These are phyloP conservation scores for Umbelopsis ramanniana DNA, from an alignment of 192 early-diverging fungal genomes.

Conservation along the genomic window DNA sequence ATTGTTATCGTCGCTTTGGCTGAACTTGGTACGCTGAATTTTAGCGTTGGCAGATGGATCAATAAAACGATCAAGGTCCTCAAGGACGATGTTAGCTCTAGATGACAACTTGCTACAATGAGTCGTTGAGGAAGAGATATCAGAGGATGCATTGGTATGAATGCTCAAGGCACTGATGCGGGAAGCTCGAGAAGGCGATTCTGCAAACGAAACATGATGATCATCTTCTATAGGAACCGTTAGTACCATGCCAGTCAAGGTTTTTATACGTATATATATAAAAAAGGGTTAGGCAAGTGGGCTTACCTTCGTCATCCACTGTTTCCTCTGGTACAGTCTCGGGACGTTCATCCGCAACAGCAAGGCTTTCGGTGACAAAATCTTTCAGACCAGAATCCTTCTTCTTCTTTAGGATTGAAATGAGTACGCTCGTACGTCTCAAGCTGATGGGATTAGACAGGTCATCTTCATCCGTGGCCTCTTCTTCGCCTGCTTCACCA, in stretches of 20 bases:
- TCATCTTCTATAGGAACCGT: conserved; percentile 5
- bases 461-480: not conserved
- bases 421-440: conserved; percentile 29
- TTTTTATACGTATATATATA: no score
- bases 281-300: no score
- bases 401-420: conserved; percentile 34
- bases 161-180: not conserved
- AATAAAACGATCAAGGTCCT: conserved; percentile 53
- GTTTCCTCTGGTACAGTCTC: not conserved
- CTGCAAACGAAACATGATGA: conserved; percentile 12
- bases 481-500: conserved; percentile 23
- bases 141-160: not conserved
- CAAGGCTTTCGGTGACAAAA: conserved; percentile 25
- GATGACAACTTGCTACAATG: not conserved
- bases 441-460: not conserved
- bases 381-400: conserved; percentile 31
- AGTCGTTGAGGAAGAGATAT: not conserved
- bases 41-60: conserved; percentile 29
- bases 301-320: not conserved
- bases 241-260: no score
- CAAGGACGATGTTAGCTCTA: conserved; percentile 41
- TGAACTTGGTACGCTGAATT: conserved; percentile 42
- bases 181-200: not conserved
- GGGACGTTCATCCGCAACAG: not conserved
- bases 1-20: conserved; percentile 34